Conservation (phyloP, 2,329 filamentous ascomycete species). For the Claviceps maximensis region DNA sequence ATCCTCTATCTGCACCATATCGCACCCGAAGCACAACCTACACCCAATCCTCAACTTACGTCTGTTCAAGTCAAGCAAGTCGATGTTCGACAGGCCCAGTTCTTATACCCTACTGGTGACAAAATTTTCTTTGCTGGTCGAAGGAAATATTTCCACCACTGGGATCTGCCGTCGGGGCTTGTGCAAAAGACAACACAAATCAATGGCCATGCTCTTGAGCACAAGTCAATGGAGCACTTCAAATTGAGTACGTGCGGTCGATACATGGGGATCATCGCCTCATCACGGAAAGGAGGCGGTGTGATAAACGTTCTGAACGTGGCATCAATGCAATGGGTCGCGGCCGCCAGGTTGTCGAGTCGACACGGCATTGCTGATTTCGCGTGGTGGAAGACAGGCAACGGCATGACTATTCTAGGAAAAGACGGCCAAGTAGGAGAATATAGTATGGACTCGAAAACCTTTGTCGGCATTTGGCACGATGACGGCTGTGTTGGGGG, state of each 20-base stretch:
- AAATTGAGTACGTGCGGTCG: conserved; percentile 74
- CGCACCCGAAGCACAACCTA: conserved; percentile 58
- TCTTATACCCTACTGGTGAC: conserved; percentile 58
- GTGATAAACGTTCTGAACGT: conserved; percentile 75
- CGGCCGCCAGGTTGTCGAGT: conserved; percentile 69
- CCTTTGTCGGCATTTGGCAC: conserved; percentile 70
- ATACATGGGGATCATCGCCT: conserved; percentile 73
- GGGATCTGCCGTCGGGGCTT: conserved; percentile 70
- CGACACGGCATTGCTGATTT: conserved; percentile 80
- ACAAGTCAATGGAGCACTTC: conserved; percentile 84
- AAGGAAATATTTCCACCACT: conserved; percentile 84
- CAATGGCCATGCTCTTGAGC: conserved; percentile 64
- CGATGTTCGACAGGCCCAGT: conserved; percentile 72
- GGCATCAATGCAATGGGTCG: conserved; percentile 73
- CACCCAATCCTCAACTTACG: conserved; percentile 78
- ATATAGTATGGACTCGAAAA: conserved; percentile 57
- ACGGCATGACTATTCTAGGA: conserved; percentile 69
- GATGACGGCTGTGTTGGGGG: conserved; percentile 84
- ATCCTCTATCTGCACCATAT: conserved; percentile 85
- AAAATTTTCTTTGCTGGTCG: conserved; percentile 82
- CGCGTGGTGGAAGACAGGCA: conserved; percentile 78
- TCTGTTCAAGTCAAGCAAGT: conserved; percentile 77
- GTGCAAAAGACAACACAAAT: conserved; percentile 73
- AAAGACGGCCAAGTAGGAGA: conserved; percentile 85
- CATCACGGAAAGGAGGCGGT: conserved; percentile 73